Evolutionary conservation across 345 rosid genomes (phyloP).

Genomic region (Eucalyptus pauciflora): DNA sequence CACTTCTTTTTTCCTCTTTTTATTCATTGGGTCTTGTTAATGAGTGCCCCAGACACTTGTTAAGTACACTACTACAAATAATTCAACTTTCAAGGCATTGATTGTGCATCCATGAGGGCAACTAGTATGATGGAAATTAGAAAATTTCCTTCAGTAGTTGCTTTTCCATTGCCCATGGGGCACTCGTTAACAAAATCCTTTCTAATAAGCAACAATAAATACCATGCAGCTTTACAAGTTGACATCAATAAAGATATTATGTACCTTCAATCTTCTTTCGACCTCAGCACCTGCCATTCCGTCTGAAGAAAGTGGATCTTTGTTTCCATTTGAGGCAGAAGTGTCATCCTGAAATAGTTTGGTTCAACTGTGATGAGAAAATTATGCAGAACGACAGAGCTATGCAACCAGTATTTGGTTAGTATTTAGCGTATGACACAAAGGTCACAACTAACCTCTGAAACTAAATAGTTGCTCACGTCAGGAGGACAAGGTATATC

Average conservation of each 20-base stretch:
- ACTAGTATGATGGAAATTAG: background rate
- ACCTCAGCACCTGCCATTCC: slow-evolving; percentile 86
- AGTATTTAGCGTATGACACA: background rate
- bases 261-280: slow-evolving; percentile 79
- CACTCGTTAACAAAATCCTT: background rate
- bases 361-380: background rate
- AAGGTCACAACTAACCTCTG: slow-evolving; percentile 55
- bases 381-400: background rate
- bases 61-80: background rate
- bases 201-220: background rate
- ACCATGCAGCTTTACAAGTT: background rate
- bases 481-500: slow-evolving; percentile 85
- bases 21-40: background rate
- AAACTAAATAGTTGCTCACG: slow-evolving; percentile 82
- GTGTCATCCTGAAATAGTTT: slow-evolving; percentile 57
- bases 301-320: slow-evolving; percentile 63
- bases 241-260: background rate
- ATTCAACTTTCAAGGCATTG: background rate
- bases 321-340: slow-evolving; percentile 49
- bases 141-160: background rate
- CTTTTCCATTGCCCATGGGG: background rate
- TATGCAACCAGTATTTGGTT: background rate
- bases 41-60: background rate
- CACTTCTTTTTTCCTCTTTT: background rate
- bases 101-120: background rate